Base-by-base conservation (phyloP, 371 early-diverging fungal species). In the Circinella minor region DNA sequence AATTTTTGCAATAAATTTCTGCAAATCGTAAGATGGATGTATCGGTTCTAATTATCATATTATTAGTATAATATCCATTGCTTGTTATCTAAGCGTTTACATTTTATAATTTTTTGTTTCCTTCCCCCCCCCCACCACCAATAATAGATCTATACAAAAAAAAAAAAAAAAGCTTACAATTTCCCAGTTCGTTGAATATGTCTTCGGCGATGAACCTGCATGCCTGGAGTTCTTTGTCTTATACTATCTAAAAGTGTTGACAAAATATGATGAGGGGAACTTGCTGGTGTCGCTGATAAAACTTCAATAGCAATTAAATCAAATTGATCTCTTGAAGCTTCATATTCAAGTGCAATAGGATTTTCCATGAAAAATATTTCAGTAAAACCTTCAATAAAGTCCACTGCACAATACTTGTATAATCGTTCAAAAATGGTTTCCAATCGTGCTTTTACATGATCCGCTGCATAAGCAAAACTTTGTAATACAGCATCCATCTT, bases 311-410 rank as follows among this genome's bases (percentile, higher is more conserved):
- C 81, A 14, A 79, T 68, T 54, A 76, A 73, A 34, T 85, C 79
- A 55, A 67, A 74, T 17, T 73, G 72, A 6, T 67, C 70, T 20
- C 67, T 54, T 14, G 67, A 64, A 10, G 71, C 66, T 65, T 81
- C 81, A 36, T 77, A 77, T 61, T 83, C 85, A 15, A 81, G 62
- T 6, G 78, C 83, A 48, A 74, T 67, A 15, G 88, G 88, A 64
- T 90, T 90, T 43, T 88, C 88, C 14, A 85, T 81, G 66, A 83
- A 86, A 67, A 88, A 89, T 20, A 90, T 78, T 63, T 90, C 89
- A 11, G 82, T 82, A 65, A 87, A 86, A 0, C 88, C 87, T 70
- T 92, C 92, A 7, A 91, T 80, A 20, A 89, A 80, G 60, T 91
- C 89, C 0, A 82, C 76, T 1, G 86, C 81, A 48, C 86, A 83